A percentile compares a stretch with the other conserved stretches of the same genome.
Conservation (phyloP, 2,329 filamentous ascomycete genomes). For the Pseudodiploospora longispora region DNA sequence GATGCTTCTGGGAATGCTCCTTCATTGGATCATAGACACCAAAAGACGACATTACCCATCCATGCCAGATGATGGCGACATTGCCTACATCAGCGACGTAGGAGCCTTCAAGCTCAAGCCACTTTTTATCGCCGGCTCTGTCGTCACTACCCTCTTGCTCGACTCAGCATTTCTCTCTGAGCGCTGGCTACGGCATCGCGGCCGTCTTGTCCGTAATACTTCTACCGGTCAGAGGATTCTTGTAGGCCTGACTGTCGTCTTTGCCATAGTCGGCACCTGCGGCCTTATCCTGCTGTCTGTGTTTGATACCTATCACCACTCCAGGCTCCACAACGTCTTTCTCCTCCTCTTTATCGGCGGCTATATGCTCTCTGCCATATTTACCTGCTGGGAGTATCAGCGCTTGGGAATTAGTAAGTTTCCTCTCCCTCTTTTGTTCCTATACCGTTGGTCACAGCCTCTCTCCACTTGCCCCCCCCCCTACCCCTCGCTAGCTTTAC, state of each 20-base stretch:
- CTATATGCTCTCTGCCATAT: slow-evolving; percentile 78
- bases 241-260: slow-evolving; percentile 52
- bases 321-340: slow-evolving; percentile 63
- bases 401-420: slow-evolving; percentile 63
- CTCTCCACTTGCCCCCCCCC: background rate
- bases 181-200: slow-evolving; percentile 75
- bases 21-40: slow-evolving; percentile 56
- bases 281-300: slow-evolving; percentile 78
- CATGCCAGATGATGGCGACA: slow-evolving; percentile 49
- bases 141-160: slow-evolving; percentile 68
- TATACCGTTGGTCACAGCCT: background rate
- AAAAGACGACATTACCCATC: slow-evolving; percentile 50
- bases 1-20: slow-evolving; percentile 61
- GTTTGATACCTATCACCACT: slow-evolving; percentile 72
- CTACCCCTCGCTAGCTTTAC: background rate
- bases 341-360: slow-evolving; percentile 76
- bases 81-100: slow-evolving; percentile 67
- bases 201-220: slow-evolving; percentile 68
- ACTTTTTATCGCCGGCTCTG: slow-evolving; percentile 66
- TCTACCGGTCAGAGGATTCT: slow-evolving; percentile 55
- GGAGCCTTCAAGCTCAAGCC: slow-evolving; percentile 59
- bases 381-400: slow-evolving; percentile 86
- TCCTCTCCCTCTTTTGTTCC: background rate
- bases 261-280: slow-evolving; percentile 65
- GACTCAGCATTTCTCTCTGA: slow-evolving; percentile 74